A percentile compares a stretch with the other conserved stretches of the same genome.
Conservation (phyloP, 1,284 basidiomycete genomes). For the Waitea zeae region DNA sequence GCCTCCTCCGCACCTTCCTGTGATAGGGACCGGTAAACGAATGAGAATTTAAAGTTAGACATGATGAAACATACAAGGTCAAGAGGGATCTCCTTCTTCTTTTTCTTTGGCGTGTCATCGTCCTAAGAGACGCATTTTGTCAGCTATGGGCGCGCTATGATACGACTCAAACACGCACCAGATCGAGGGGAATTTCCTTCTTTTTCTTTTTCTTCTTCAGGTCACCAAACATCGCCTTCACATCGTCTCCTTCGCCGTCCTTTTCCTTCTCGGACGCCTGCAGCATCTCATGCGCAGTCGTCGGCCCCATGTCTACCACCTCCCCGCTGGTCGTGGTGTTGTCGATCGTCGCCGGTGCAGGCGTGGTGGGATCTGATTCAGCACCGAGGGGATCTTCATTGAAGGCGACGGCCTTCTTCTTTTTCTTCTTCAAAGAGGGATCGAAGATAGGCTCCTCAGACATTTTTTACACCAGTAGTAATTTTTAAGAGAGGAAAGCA, state of each 20-base stretch:
- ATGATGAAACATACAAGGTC: constrained; percentile 61
- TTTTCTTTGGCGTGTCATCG: no score
- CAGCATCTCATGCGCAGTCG: constrained; percentile 63
- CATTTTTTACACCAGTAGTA: no score
- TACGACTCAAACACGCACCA: constrained; percentile 31
- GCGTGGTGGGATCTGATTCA: constrained; percentile 65
- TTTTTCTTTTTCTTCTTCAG: constrained; percentile 90
- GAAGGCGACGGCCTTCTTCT: constrained; percentile 76
- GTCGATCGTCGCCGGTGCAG: constrained; percentile 53
- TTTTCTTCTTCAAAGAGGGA: constrained; percentile 68
- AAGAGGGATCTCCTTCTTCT: constrained; percentile 77
- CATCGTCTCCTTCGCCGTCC: constrained; percentile 57
- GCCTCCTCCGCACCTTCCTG: no score
- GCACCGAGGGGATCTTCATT: constrained; percentile 69
- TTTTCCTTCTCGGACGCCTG: constrained; percentile 26
- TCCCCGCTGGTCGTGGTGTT: constrained; percentile 47
- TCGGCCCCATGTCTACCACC: constrained; percentile 53
- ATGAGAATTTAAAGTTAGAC: no score
- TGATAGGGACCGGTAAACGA: no score
- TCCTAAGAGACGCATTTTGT: no score
- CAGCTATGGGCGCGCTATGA: no score
- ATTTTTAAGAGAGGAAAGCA: no score
- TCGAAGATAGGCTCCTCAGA: constrained; percentile 70
- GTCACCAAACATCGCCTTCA: constrained; percentile 74
- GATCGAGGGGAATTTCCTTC: constrained; percentile 73